Evolutionary conservation across 2,329 filamentous ascomycete genomes (phyloP), one percentile per base, ranked within the genome.

Genomic region (Botrytis medusae): DNA sequence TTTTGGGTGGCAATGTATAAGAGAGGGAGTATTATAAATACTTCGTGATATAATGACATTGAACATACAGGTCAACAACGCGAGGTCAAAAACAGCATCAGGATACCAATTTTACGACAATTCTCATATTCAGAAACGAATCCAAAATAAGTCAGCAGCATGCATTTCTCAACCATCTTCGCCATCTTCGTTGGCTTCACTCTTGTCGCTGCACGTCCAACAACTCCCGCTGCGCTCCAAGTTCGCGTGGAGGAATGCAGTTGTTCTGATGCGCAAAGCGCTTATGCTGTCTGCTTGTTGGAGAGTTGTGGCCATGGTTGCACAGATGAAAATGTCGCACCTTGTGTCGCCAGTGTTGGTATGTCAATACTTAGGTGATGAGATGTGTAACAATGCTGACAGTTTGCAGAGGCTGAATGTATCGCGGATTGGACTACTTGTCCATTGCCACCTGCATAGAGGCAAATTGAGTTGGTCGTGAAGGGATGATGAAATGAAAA

Each of bases 181-280:
- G 57, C 57, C n/a, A 20, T 71, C 18, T 32, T 71, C 32, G 44
- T 42, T 7, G 44, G 44, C 57, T 16, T 64, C 34, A 62, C 34
- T 51, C 60, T 71, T 29, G 59, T 64, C 40, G 32, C 32, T n/a
- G 69, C 60, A 32, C 69, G 69, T 29, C 69, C 69, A 34, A 74
- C 32, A 20, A 42, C 32, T 25, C 59, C 42, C 32, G 59, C 34
- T 7, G n/a, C 44, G 16, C 44, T 71, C 8, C 25, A 64, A 42
- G 22, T 29, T 32, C 57, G 69, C 12, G 44, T 64, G 10, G 60
- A 71, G 22, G 60, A 64, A 51, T 71, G 69, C n/a, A 71, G 69
- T 25, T 65, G 69, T 48, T 34, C 59, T 40, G 69, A 71, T 51
- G 69, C 60, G 9, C 34, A 64, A 22, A 25, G 37, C 14, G 69